Base-by-base conservation (phyloP, 1,139 yeast species). In the Suhomyces yuchorum region DNA sequence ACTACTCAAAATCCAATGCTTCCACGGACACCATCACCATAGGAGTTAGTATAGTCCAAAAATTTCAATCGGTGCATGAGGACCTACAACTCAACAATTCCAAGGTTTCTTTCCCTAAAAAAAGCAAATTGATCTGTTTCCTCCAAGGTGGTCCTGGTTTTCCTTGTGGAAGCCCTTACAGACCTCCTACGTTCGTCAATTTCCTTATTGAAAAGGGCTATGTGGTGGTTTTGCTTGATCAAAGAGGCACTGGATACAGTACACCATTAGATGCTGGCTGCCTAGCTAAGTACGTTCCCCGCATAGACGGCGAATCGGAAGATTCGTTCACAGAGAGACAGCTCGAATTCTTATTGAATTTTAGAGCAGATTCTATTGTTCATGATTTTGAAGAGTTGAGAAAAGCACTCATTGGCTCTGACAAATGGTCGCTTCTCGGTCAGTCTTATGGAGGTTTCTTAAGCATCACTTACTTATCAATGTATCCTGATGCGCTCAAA, bases 141-240 rank as follows among this genome's bases (percentile, higher is more conserved):
- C 62, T 81, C 37, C 85, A 81, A 61, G 85, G 85, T 4, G 85
- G 85, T 0, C 86, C 86, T 0, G 85, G 86, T 1, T 79, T 74
- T 48, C 74, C 78, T 1, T 67, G 80, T 47, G 61, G 68, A 1
- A 66, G 70, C 3, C 79, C 82, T 2, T 56, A 67, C 6, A 50
- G 71, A 8, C 62, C 66, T 34, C 51, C 70, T 1, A 71, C 75
- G 1, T 64, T 65, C 41, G 66, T 73, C 8, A 71, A 75, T 28
- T 65, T 66, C 9, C 61, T 80, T 22, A 51, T 79, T 6, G 71
- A 69, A 9, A 66, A 66, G 39, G 81, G 78, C 0, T 80, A 73
- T 54, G 77, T 73, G 46, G 71, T 81, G 11, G 61, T 81, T 15
- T 75, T 69, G 43, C 62, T 78, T 49, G 86, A 81, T 60, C 86